A percentile compares a stretch with the other conserved stretches of the same genome.
These are phyloP conservation scores for Citrullus colocynthis DNA, from an alignment of 306 rosid genomes.

Conservation along the genomic window DNA sequence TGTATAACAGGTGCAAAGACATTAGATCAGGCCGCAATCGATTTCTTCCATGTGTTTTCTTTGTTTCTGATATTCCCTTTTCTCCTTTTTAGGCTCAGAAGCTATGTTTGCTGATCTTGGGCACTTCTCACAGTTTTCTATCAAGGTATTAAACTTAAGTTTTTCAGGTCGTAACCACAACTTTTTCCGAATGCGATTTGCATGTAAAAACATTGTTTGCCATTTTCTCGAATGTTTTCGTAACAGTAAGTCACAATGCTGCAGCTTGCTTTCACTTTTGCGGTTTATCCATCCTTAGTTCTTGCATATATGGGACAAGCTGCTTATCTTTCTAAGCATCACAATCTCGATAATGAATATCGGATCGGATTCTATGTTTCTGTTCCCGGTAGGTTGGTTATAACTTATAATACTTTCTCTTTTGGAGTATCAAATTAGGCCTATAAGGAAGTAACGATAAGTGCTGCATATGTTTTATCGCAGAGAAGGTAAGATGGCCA, in stretches of 20 bases:
- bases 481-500: conserved; percentile 85
- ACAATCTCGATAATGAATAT: conserved; percentile 39
- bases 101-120: conserved; percentile 99
- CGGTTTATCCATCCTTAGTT: conserved; percentile 84
- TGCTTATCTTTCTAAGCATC: conserved; percentile 92
- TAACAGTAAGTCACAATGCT: conserved; percentile 21
- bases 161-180: background rate
- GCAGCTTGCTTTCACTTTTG: conserved; percentile 94
- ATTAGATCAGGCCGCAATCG: background rate
- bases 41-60: background rate
- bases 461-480: background rate
- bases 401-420: background rate
- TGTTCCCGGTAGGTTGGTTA: conserved; percentile 71
- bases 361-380: conserved; percentile 87
- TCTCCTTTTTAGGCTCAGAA: conserved; percentile 63
- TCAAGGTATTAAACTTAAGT: conserved; percentile 25
- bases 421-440: background rate
- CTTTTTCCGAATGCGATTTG: background rate
- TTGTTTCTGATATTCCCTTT: conserved; percentile 5
- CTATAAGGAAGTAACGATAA: background rate
- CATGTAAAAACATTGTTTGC: background rate
- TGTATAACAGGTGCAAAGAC: conserved; percentile 67
- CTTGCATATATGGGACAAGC: conserved; percentile 99
- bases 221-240: background rate
- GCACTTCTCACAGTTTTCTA: conserved; percentile 65